Conservation (phyloP, 139 green algal genomes). For the Picochlorum sp. region DNA sequence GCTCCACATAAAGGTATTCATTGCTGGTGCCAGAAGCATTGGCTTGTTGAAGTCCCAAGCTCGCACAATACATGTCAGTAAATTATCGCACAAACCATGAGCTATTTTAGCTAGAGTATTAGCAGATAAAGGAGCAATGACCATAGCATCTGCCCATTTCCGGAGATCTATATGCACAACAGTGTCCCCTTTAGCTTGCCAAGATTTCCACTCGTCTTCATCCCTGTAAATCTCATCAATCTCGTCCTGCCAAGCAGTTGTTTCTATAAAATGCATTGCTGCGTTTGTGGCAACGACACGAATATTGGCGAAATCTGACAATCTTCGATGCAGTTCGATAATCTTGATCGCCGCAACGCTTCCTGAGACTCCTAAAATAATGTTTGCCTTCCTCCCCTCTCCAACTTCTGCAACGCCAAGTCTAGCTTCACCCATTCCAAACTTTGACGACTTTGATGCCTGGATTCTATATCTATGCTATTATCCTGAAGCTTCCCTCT, state of each 20-base stretch:
- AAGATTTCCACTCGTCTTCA: constrained; percentile 65
- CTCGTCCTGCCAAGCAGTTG: constrained; percentile 10
- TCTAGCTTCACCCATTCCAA: background rate
- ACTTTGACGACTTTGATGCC: background rate
- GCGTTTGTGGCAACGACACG: constrained; percentile 42
- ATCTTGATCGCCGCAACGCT: constrained; percentile 72
- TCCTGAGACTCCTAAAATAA: constrained; percentile 56
- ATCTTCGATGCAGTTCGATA: constrained; percentile 26
- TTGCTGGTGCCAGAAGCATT: constrained; percentile 82
- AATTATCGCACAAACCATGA: constrained; percentile 78
- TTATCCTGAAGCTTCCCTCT: background rate
- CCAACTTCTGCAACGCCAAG: constrained; percentile 4
- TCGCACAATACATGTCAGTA: constrained; percentile 83
- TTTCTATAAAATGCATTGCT: constrained; percentile 42
- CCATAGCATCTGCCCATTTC: constrained; percentile 79
- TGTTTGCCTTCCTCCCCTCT: constrained; percentile 20
- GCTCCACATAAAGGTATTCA: constrained; percentile 98
- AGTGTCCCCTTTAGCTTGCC: constrained; percentile 57
- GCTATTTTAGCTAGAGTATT: constrained; percentile 90
- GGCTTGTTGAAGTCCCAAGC: constrained; percentile 81
- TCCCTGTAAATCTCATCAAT: constrained; percentile 34
- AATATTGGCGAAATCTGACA: constrained; percentile 46
- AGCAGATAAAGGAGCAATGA: constrained; percentile 87
- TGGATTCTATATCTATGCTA: background rate
- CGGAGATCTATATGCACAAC: constrained; percentile 94